Evolutionary conservation across 169 alveolate genomes (phyloP), one percentile per base, ranked within the genome.

Genomic region (Cryptosporidium sp.): DNA sequence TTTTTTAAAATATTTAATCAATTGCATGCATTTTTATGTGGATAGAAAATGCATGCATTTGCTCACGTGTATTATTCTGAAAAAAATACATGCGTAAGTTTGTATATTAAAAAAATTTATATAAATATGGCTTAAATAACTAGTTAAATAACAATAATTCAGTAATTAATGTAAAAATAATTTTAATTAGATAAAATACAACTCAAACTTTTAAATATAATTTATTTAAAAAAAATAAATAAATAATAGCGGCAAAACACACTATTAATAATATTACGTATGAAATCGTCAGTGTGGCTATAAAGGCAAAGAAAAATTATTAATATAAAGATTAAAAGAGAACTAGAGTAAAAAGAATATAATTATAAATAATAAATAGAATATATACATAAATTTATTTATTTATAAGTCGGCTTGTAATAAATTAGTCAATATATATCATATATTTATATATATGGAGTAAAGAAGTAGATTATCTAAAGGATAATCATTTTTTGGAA

Each of bases 231-330:
- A 21, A 70, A 26, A 56, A 56, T 6, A 70, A 70, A 42, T 70
- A 70, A 70, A 35, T 58, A 73, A 12, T 56, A 56, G 86, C 86
- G 86, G 86, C 35, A 73, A 73, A 23, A 26, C 86, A 73, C 86
- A 73, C 86, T 56, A 26, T 31, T 65, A 65, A 56, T 56, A 26
- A 21, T 44, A 33, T 31, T 73, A 73, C 86, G 86, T 73, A 58
- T 73, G 70, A 35, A 53, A 73, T 73, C 86, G 58, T 60, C 86
- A 31, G 70, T 73, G 86, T 73, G 86, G 86, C 72, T 33, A 56
- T 73, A 21, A 10, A 70, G 62, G 45, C 51, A 70, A 23, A 12
- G 80, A 31, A 44, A 69, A 39, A 56, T 23, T 56, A 5, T 0
- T 56, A 56, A 23, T 23, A 56, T 56, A n/a, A 56, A 56, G 35